A percentile compares a stretch with the other conserved stretches of the same genome.
phyloP scores from a whole-genome alignment of 2,329 filamentous ascomycete species.

The Fusarium metavorans region DNA sequence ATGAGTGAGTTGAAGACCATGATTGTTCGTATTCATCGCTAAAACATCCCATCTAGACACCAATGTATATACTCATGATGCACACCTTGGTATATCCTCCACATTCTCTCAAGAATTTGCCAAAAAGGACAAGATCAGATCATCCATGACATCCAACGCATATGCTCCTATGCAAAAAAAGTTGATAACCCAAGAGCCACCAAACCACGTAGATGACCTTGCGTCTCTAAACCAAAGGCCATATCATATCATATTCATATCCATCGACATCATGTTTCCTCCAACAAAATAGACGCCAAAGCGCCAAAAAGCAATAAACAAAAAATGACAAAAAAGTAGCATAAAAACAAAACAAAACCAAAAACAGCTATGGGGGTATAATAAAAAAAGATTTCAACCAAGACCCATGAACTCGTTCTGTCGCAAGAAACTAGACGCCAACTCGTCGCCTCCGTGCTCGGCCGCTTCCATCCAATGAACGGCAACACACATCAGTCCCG shows the following conservation, averaged over 20 bases:
- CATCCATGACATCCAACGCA: not conserved
- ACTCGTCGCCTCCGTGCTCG: slow-evolving; percentile 84
- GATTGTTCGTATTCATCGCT: slow-evolving; percentile 2
- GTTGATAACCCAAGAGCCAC: slow-evolving; percentile 19
- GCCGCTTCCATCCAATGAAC: slow-evolving; percentile 98
- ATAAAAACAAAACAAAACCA: not conserved
- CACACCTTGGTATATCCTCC: slow-evolving; percentile 41
- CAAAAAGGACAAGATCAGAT: slow-evolving; percentile 11
- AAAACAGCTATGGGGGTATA: slow-evolving; percentile 43
- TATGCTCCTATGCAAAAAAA: not conserved
- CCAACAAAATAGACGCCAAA: slow-evolving; percentile 27
- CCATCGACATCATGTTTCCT: not conserved
- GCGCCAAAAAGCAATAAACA: slow-evolving; percentile 31
- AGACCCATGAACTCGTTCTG: slow-evolving; percentile 66
- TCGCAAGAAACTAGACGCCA: slow-evolving; percentile 84
- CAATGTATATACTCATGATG: slow-evolving; percentile 12
- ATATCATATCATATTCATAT: slow-evolving; percentile 1
- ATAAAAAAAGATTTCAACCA: slow-evolving; percentile 42
- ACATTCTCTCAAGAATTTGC: slow-evolving; percentile 22
- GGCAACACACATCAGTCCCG: slow-evolving; percentile 90
- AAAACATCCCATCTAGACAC: slow-evolving; percentile 6
- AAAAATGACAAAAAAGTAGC: not conserved
- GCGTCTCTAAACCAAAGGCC: slow-evolving; percentile 16
- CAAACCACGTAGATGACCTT: slow-evolving; percentile 9
- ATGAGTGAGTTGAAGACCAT: not conserved